These are phyloP conservation scores for Phragmites australis DNA, from an alignment of 176 grass and related monocot species.

Conservation along the genomic window DNA sequence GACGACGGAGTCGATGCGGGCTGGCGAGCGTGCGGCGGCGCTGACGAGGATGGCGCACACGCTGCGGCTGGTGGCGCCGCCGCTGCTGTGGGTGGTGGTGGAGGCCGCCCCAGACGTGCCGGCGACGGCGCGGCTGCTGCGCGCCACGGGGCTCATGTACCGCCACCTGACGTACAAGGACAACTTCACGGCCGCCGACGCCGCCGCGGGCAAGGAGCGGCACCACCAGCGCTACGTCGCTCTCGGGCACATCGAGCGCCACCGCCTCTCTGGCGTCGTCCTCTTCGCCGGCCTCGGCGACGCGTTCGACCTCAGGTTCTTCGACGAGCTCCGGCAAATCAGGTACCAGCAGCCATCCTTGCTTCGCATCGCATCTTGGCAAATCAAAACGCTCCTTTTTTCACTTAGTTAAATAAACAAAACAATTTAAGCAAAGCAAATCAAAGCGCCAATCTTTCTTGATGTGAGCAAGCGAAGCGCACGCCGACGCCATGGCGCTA, in stretches of 20 bases:
- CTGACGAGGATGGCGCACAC: conserved; percentile 78
- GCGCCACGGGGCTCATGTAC: conserved; percentile 83
- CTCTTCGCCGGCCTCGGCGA: conserved; percentile 67
- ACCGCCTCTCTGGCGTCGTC: conserved; percentile 70
- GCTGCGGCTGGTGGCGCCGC: conserved; percentile 58
- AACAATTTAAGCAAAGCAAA: neutral
- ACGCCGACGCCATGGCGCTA: conserved; percentile 23
- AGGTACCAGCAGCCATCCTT: conserved; percentile 46
- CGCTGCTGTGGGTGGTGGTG: conserved; percentile 92
- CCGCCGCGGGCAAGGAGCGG: conserved; percentile 49
- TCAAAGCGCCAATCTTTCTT: conserved; percentile 22
- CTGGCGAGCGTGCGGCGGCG: conserved; percentile 45
- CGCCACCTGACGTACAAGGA: conserved; percentile 85
- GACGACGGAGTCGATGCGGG: conserved; percentile 60
- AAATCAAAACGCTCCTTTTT: neutral
- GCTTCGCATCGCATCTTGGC: neutral
- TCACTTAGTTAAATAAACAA: neutral
- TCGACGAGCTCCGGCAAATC: conserved; percentile 72
- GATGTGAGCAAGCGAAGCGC: conserved; percentile 33
- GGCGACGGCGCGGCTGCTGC: conserved; percentile 58
- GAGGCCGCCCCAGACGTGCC: conserved; percentile 55
- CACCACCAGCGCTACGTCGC: conserved; percentile 93
- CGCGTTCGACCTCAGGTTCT: conserved; percentile 69
- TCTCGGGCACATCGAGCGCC: conserved; percentile 81
- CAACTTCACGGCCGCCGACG: conserved; percentile 74